Conservation (phyloP, 176 grass and related monocot genomes). For the Aegilops bicornis region DNA sequence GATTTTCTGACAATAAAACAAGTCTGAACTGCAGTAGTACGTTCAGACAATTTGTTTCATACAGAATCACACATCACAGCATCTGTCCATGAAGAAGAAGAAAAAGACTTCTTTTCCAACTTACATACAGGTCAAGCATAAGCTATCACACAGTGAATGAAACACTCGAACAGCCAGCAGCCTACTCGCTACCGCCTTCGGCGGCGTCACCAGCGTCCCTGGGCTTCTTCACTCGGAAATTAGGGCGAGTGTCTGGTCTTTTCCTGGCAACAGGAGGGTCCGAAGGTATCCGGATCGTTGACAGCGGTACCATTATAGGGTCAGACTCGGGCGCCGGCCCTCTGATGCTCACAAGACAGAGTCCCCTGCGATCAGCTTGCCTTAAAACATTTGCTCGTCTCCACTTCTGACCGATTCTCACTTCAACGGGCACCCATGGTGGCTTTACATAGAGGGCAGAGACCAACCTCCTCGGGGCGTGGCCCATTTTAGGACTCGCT, state of each 20-base stretch:
- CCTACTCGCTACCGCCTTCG: neutral
- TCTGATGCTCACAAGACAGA: conserved; percentile 15
- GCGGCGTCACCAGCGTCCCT: neutral
- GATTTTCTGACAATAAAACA: neutral
- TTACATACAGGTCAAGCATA: neutral
- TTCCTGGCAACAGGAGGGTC: neutral
- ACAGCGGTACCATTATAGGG: neutral
- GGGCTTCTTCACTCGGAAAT: conserved; percentile 20
- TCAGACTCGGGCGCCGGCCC: neutral
- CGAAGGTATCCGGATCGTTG: conserved; percentile 12
- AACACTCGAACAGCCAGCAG: neutral
- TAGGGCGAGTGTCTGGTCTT: conserved; percentile 7
- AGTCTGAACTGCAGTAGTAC: neutral
- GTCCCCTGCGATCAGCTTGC: conserved; percentile 28
- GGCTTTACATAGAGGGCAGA: neutral
- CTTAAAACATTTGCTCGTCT: neutral
- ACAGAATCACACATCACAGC: neutral
- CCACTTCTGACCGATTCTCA: conserved; percentile 29
- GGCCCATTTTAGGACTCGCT: neutral
- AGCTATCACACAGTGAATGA: neutral
- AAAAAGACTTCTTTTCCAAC: neutral
- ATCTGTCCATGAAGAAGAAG: neutral
- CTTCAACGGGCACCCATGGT: conserved; percentile 2
- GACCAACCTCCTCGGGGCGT: conserved; percentile 14
- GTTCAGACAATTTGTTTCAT: neutral